A percentile compares a stretch with the other conserved stretches of the same genome.
phyloP scores from a whole-genome alignment of 495 filamentous ascomycete species.

The Neurospora sp. region DNA sequence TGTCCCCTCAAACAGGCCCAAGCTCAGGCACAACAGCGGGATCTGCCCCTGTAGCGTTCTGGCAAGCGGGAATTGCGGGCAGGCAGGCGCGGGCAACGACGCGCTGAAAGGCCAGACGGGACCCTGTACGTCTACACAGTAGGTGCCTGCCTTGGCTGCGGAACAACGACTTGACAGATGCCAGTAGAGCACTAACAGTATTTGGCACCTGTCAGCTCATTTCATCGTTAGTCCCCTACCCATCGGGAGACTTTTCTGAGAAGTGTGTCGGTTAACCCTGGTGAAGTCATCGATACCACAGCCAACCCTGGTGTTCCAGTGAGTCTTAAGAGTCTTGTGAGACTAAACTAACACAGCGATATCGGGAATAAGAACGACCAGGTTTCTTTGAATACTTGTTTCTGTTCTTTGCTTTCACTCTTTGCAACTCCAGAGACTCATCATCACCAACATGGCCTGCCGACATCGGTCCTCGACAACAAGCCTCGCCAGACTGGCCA shows the following conservation, averaged over 20 bases:
- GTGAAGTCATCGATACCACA: not conserved
- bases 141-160: not conserved
- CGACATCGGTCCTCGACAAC: slow-evolving; percentile 13
- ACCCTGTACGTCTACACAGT: not conserved
- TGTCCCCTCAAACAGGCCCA: not conserved
- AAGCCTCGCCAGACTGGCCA: slow-evolving; percentile 3
- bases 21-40: slow-evolving; percentile 2
- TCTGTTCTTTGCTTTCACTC: not conserved
- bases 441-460: slow-evolving; percentile 12
- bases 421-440: not conserved
- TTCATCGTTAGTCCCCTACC: not conserved
- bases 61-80: not conserved
- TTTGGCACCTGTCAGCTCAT: not conserved
- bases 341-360: not conserved
- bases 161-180: not conserved
- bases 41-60: not conserved
- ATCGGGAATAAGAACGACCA: not conserved
- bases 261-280: not conserved
- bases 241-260: not conserved
- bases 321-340: not conserved
- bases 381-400: not conserved
- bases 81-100: not conserved
- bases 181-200: not conserved
- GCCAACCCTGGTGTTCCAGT: not conserved
- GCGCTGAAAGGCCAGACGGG: not conserved